Base-by-base conservation (phyloP, 2,329 filamentous ascomycete species). In the Diplodia seriata region DNA sequence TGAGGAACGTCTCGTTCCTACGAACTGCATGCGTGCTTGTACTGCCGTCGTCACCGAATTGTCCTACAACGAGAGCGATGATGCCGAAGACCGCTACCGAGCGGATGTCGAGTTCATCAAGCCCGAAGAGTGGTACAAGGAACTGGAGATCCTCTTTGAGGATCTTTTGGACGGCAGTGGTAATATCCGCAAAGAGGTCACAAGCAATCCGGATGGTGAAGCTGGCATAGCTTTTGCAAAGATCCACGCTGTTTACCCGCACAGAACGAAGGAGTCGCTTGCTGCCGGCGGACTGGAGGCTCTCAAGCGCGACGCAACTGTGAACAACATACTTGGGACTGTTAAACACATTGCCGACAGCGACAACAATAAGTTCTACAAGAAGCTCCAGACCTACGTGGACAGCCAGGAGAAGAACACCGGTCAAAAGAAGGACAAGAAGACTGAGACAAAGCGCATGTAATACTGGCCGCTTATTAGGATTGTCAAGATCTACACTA, bases 21-120 rank as follows among this genome's bases (percentile, higher is more conserved):
- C 85, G 0, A 86, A 85, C 70, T 86, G 86, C 72, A 86, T 89
- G 83, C 78, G 85, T 33, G 87, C 87, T 0, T 89, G 87, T 68
- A 90, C 87, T 0, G 86, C 87, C 0, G 85, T 86, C 0, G 82
- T 88, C 0, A 90, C 87, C 0, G 87, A 90, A 71, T 81, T 90
- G 1, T 83, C 83, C 0, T 89, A 82, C 75, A 89, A 89, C 62
- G 18, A 81, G 29, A 82, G 77, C 8, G 72, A 79, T 0, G 73
- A 82, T 4, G 74, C 79, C 0, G 63, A 55, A 4, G 70, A 71
- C 8, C 79, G 73, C 68, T 90, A 89, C 70, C 76, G 79, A 1
- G 87, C 85, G 0, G 83, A 87, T 57, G 81, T 90, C 14, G 84
- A 89, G 62, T 90, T 89, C 72, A 84, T 90, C 56, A 75, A 78